Conservation (phyloP, 2,329 filamentous ascomycete species). For the Aureobasidium sp. region DNA sequence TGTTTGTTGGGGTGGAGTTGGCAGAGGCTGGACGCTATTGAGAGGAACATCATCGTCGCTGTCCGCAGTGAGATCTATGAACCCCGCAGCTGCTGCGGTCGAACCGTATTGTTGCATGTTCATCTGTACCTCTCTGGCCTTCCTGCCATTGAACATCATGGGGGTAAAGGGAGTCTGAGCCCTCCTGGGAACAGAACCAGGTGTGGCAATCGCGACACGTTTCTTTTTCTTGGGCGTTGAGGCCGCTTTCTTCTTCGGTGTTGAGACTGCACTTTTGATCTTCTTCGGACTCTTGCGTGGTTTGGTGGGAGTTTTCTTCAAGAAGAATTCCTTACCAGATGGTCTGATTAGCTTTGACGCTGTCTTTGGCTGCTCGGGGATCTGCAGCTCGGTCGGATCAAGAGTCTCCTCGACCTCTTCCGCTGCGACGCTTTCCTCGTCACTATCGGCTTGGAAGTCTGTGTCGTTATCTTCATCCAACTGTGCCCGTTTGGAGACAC, state of each 20-base stretch:
- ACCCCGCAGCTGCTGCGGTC: not conserved
- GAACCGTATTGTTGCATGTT: constrained; percentile 1
- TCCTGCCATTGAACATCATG: not conserved
- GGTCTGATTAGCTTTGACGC: constrained; percentile 6
- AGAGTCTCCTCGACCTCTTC: constrained; percentile 21
- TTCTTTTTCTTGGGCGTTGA: constrained; percentile 12
- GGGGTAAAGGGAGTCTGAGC: not conserved
- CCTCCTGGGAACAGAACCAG: not conserved
- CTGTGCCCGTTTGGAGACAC: constrained; percentile 20
- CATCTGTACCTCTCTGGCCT: not conserved
- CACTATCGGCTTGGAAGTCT: constrained; percentile 39
- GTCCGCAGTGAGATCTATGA: constrained; percentile 12
- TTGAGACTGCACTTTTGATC: not conserved
- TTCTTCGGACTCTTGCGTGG: constrained; percentile 6
- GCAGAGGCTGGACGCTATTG: not conserved
- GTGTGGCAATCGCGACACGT: not conserved
- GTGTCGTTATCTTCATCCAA: constrained; percentile 37
- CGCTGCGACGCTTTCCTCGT: constrained; percentile 24
- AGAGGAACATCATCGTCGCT: not conserved
- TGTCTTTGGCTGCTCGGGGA: constrained; percentile 7
- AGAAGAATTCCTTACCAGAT: constrained; percentile 11
- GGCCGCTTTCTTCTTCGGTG: constrained; percentile 6
- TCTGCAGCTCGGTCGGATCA: constrained; percentile 12
- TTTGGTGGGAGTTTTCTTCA: constrained; percentile 1
- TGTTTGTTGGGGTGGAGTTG: not conserved